Evolutionary conservation across 495 filamentous ascomycete genomes (phyloP), one percentile per base, ranked within the genome.

Genomic region (Xylaria bambusicola): DNA sequence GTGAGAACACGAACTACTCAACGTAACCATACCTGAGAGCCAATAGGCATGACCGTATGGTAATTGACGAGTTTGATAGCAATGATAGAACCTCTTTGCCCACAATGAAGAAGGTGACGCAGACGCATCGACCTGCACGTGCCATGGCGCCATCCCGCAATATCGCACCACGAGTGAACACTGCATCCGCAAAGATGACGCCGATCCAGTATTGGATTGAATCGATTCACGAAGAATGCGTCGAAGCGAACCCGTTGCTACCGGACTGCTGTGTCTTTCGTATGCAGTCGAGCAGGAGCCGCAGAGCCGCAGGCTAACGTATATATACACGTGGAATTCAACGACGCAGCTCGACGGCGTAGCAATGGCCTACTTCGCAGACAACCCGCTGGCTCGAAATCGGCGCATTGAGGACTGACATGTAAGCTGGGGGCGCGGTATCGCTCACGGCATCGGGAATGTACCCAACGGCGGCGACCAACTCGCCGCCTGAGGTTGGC

Each of bases 221-320:
- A 18, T 41, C 44, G 26, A 47, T 58, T 38, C 36, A 58, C 21
- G 42, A 58, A 24, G 54, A 27, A 44, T 26, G 54, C 23, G 54
- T 58, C 44, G 54, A 58, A 27, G 23, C 53, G 21, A 51, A 58
- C 13, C 44, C 54, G 18, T 27, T 50, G 9, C 54, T 36, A 12
- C 44, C 54, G 4, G 54, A 58, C 27, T 58, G 51, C 41, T 58
- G 54, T 58, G 54, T 41, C 12, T n/a, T 24, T 58, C 54, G 40
- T 58, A 48, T 20, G 54, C 42, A 13, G 54, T 44, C 0, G 54
- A 58, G 42, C 54, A 36, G 18, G 49, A 41, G 26, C 54, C 42
- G 20, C 44, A 50, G 41, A 58, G 27, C 6, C 49, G 35, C 54
- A 58, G 26, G 2, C 27, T 58, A 24, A 58, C 54, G 10, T 58